Evolutionary conservation across 2,329 filamentous ascomycete genomes (phyloP), one percentile per base, ranked within the genome.

Genomic region (Ciborinia camelliae): DNA sequence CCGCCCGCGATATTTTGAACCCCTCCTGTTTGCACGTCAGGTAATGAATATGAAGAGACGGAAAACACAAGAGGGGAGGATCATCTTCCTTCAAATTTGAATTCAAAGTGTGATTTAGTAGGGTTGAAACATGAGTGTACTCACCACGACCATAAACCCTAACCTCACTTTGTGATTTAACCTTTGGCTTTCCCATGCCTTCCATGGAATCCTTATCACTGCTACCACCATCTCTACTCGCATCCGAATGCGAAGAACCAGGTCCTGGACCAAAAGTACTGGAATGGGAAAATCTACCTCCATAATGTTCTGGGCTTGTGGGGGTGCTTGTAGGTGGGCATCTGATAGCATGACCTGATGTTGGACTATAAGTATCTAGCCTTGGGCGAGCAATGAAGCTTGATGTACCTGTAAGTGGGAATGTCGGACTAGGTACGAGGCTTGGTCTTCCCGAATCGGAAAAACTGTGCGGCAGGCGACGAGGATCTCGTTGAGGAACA

Each of bases 121-220:
- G 12, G 26, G 2, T 23, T 23, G 5, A 12, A 10, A 26, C 18
- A 35, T 23, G 26, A 54, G 14, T 62, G 45, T 58, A 77, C 81
- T 77, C 70, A 84, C 83, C 83, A 78, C 83, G 77, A 57, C 83
- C 83, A 71, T 81, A 83, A 28, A 84, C 76, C 63, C 83, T 76
- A 23, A 82, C 75, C 68, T 84, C 80, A 63, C 79, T 80, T 62
- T 79, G 79, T 14, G 79, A 73, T 51, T 77, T 78, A 62, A 81
- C 79, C 70, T 79, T 83, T 14, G 77, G 75, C 69, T 78, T 80
- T 59, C 32, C 45, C 20, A 76, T 76, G 51, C 74, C 75, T 57
- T 79, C 81, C 68, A 77, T 76, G 10, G 54, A 66, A 1, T 58
- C 67, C 45, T 37, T 47, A 48, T 65, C 62, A 32, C 47, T 53